phyloP scores from a whole-genome alignment of 345 rosid species.

The Mangifera indica region DNA sequence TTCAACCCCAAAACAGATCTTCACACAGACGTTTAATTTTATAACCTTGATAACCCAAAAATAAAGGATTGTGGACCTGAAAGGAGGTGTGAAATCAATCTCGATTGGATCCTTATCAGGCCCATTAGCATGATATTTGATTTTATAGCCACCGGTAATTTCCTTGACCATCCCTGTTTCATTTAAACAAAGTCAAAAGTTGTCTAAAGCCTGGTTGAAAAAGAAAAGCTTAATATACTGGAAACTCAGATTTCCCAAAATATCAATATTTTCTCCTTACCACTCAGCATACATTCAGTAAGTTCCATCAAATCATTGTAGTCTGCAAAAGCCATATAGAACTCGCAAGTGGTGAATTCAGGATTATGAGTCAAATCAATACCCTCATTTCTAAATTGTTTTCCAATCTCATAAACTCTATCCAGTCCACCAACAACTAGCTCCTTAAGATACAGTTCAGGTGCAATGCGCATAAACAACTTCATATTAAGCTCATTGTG shows the following conservation, averaged over 20 bases:
- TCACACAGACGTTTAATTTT: background rate
- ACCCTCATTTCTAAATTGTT: constrained; percentile 97
- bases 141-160: constrained; percentile 84
- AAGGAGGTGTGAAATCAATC: constrained; percentile 94
- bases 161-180: constrained; percentile 81
- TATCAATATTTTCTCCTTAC: constrained; percentile 33
- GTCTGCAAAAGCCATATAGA: constrained; percentile 98
- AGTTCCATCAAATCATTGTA: constrained; percentile 90
- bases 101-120: constrained; percentile 85
- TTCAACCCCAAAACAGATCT: background rate
- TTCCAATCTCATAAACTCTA: constrained; percentile 93
- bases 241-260: background rate
- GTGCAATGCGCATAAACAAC: constrained; percentile 94
- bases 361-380: constrained; percentile 98
- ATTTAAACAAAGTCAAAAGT: constrained; percentile 1
- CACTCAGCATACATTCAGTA: constrained; percentile 86
- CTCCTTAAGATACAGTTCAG: constrained; percentile 87
- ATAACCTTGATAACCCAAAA: background rate
- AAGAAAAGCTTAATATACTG: constrained; percentile 10
- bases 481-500: constrained; percentile 89
- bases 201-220: background rate
- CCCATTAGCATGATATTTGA: constrained; percentile 85
- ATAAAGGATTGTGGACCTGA: constrained; percentile 50
- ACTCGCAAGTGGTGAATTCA: constrained; percentile 97
- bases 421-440: constrained; percentile 92